These are phyloP conservation scores for Verticillium tricorpus DNA, from an alignment of 2,329 filamentous ascomycete species.

Conservation along the genomic window DNA sequence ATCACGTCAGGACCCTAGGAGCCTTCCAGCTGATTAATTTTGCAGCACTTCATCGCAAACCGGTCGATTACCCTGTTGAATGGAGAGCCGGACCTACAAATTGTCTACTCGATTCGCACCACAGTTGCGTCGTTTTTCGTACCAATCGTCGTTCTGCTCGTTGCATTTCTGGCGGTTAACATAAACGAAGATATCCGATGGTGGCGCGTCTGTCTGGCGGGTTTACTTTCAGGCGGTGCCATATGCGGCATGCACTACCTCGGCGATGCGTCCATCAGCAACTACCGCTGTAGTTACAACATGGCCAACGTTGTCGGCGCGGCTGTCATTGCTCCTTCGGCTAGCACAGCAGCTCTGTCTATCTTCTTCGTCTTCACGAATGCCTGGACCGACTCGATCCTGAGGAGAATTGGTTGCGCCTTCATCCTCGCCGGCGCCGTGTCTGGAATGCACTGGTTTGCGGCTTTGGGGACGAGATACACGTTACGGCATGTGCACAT, in stretches of 20 bases:
- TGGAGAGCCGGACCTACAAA: constrained; percentile 59
- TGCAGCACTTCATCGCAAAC: constrained; percentile 78
- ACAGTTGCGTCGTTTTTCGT: constrained; percentile 76
- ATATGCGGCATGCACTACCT: constrained; percentile 86
- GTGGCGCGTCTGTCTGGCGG: constrained; percentile 57
- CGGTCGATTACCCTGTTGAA: constrained; percentile 67
- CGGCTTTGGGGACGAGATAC: constrained; percentile 66
- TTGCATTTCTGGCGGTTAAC: constrained; percentile 68
- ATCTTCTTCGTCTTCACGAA: constrained; percentile 75
- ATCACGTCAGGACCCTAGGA: constrained; percentile 10
- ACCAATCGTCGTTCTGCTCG: constrained; percentile 68
- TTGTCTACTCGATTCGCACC: constrained; percentile 67
- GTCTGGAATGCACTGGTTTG: constrained; percentile 86
- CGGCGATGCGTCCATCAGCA: constrained; percentile 74
- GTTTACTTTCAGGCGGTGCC: constrained; percentile 65
- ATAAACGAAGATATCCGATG: constrained; percentile 52
- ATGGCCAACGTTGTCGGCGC: constrained; percentile 60
- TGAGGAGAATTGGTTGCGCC: constrained; percentile 65
- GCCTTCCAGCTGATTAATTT: constrained; percentile 18
- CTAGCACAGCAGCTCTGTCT: constrained; percentile 64
- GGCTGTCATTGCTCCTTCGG: constrained; percentile 65
- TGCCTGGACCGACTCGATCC: constrained; percentile 75
- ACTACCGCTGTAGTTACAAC: constrained; percentile 65
- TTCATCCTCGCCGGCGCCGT: constrained; percentile 69
- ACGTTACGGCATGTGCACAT: constrained; percentile 42